Evolutionary conservation across 2,329 filamentous ascomycete genomes (phyloP), one percentile per base, ranked within the genome.

Genomic region (Colletotrichum simmondsii): DNA sequence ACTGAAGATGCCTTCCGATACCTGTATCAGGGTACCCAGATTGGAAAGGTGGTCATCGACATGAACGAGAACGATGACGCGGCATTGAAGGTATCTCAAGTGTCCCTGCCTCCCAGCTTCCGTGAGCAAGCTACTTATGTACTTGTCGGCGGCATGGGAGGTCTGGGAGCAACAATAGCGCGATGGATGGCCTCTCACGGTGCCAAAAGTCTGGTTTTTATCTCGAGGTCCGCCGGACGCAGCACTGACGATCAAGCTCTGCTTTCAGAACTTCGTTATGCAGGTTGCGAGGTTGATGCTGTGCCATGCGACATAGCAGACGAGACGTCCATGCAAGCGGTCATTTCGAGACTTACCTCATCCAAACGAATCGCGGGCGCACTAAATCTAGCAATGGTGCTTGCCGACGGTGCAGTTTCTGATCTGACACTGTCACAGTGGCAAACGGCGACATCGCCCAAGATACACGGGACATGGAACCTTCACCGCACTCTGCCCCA

Each of bases 401-500:
- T 73, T 19, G 49, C 70, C 2, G 76, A 77, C 28, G 1, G 57
- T 56, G 11, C 75, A 84, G 11, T 75, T 78, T 0, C 75, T 79
- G 22, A 85, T 11, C 52, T 87, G 80, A 79, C 76, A 0, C 65
- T 79, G 19, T 69, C 80, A 0, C 76, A 83, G 10, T 87, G 83
- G 82, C 71, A 78, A 4, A 74, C 76, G 0, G 79, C 80, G 3
- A 75, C 83, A 1, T 68, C 71, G 1, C 83, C 84, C 7, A 88
- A 87, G 75, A 79, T 84, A 2, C 65, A 77, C 4, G 85, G 84
- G 4, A 83, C 83, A 1, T 83, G 80, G 81, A 87, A 87, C 67
- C 76, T 87, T 4, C 82, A 87, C 73, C 70, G 79, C 32, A 10
- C 71, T 22, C 22, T 71, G 5, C 26, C 62, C 0, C 10, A 19